Base-by-base conservation (phyloP, 352 stramenopile species). In the Globisporangium megalacanthum region DNA sequence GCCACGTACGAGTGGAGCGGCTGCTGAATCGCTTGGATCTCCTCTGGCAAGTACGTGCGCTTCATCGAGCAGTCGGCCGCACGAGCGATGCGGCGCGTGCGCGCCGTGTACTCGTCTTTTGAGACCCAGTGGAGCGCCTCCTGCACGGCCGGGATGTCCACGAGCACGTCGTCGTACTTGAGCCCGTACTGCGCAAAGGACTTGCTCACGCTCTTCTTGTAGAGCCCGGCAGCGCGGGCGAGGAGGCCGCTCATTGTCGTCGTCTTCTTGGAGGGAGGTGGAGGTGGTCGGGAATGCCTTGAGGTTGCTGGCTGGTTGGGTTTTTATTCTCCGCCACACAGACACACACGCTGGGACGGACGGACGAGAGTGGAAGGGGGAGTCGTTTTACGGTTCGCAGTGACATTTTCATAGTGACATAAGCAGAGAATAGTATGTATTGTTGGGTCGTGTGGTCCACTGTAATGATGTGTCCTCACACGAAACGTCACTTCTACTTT, bases 111-210 rank as follows among this genome's bases (percentile, higher is more conserved):
- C 25, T 92, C 78, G 20, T 92, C 80, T 62, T 83, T 82, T 35
- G 64, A 73, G 64, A 95, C 66, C 83, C 82, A 93, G 69, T 89
- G 66, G 41, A 94, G 70, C 33, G 86, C 83, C 66, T 81, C 75
- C 77, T 94, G 80, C 56, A 93, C 73, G 56, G 84, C 79, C 39
- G 75, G 68, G 58, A 83, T 88, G 61, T 95, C 86, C 49, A 95
- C 86, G 54, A 95, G 75, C 19, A 69, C 73, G 58, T 95, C 86
- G 59, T 95, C 85, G 66, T 95, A 95, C 78, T 92, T 92, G 68
- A 95, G 63, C 54, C 85, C 85, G 70, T 93, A 92, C 79, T 84
- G 67, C 52, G 66, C 68, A 39, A 94, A 73, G 25, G 76, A 77
- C 75, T 92, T 89, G 79, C 77, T 64, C 50, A 94, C 69, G 59